Base-by-base conservation (phyloP, 2,329 filamentous ascomycete genomes). In the Grosmannia clavigera region DNA sequence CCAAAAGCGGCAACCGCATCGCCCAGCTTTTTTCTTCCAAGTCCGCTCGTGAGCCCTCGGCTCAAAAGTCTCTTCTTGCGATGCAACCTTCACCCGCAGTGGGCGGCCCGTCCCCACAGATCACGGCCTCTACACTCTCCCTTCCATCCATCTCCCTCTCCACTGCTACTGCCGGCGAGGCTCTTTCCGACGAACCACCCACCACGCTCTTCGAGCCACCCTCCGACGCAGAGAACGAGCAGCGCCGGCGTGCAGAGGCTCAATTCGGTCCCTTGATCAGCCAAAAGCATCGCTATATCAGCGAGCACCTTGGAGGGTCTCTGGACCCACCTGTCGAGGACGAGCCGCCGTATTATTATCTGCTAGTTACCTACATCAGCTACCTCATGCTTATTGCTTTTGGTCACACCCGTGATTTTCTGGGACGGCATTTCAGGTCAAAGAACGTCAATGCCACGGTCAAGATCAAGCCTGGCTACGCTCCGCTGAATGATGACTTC, bases 321-420 rank as follows among this genome's bases (percentile, higher is more conserved):
- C 87, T 97, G 61, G 84, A 85, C 54, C 83, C 90, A 46, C 92
- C 92, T 5, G 78, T 97, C 62, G 90, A 96, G 71, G 94, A 99
- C 70, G 92, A 96, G 72, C 92, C 94, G 51, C 90, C 92, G 22
- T 97, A 96, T 76, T 97, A 92, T 79, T 96, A 89, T 75, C 84
- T 99, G 68, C 82, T 99, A 67, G 97, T 94, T 43, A 99, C 94
- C 68, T 99, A 99, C 78, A 90, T 99, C 74, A 96, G 91, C 75
- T 99, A 99, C 74, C 81, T 99, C 65, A 86, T 97, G 66, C 82
- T 99, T 68, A 97, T 99, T 71, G 84, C 94, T 65, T 92, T 96
- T 65, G 94, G 94, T 60, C 94, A 99, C 71, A 85, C 96, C 62
- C 86, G 92, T 70, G 94, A 99, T 72, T 97, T 96, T 75, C 97